These are phyloP conservation scores for Akanthomyces uredinophilus DNA, from an alignment of 2,329 filamentous ascomycete species.

Conservation along the genomic window DNA sequence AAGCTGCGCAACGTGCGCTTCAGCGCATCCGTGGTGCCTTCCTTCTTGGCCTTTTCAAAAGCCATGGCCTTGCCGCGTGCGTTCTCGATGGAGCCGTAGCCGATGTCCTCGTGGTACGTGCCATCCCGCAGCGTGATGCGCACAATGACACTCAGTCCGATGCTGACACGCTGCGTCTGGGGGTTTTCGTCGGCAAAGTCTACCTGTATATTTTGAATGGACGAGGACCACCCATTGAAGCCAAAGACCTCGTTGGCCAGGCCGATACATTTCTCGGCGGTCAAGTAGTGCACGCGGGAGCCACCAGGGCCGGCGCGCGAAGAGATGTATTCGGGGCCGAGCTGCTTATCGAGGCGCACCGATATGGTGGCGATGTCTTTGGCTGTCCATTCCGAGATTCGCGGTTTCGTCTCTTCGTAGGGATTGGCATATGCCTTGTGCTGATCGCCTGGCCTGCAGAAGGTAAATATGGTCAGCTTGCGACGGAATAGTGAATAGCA, in stretches of 20 bases:
- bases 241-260: slow-evolving; percentile 94
- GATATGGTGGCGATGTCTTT: slow-evolving; percentile 84
- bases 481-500: slow-evolving; percentile 19
- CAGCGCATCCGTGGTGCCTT: slow-evolving; percentile 89
- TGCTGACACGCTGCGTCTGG: slow-evolving; percentile 69
- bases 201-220: slow-evolving; percentile 90
- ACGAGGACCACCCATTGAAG: slow-evolving; percentile 96
- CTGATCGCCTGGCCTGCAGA: slow-evolving; percentile 62
- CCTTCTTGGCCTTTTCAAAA: slow-evolving; percentile 98
- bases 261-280: slow-evolving; percentile 94
- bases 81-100: slow-evolving; percentile 95
- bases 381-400: slow-evolving; percentile 79
- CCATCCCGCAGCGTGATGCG: slow-evolving; percentile 87
- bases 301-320: slow-evolving; percentile 77
- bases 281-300: slow-evolving; percentile 84
- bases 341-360: slow-evolving; percentile 80
- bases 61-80: slow-evolving; percentile 90
- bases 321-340: slow-evolving; percentile 95
- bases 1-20: slow-evolving; percentile 89
- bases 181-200: slow-evolving; percentile 90
- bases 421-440: slow-evolving; percentile 61
- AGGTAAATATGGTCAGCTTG: slow-evolving; percentile 3
- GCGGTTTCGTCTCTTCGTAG: slow-evolving; percentile 67
- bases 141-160: slow-evolving; percentile 86
- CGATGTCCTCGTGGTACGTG: slow-evolving; percentile 96